Evolutionary conservation across 1,284 basidiomycete genomes (phyloP).

Genomic region (Rhodotorula sp.): DNA sequence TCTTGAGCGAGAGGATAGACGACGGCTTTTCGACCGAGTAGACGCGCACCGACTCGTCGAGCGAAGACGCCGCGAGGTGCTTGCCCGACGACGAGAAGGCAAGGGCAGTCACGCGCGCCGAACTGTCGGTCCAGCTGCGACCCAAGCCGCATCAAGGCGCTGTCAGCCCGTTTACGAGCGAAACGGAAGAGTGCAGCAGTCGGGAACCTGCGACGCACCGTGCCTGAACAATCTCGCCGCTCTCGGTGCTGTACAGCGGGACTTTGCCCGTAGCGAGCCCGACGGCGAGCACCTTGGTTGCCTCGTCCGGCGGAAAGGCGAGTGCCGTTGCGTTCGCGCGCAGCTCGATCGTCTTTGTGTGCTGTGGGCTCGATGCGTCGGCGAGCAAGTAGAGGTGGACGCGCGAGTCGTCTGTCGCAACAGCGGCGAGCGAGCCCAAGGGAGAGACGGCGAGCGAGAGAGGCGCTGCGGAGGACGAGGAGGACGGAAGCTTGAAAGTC

Average conservation of each 20-base stretch:
- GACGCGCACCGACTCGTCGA: constrained; percentile 43
- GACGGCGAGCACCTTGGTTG: constrained; percentile 22
- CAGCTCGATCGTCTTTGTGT: constrained; percentile 53
- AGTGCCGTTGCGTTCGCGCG: constrained; percentile 72
- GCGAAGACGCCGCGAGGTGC: constrained; percentile 49
- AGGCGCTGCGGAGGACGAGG: constrained; percentile 59
- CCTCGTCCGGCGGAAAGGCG: constrained; percentile 76
- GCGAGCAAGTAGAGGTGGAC: constrained; percentile 61
- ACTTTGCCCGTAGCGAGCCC: constrained; percentile 39
- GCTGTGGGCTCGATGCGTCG: constrained; percentile 55
- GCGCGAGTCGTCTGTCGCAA: constrained; percentile 64
- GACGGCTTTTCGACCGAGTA: not conserved
- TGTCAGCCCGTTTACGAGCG: not conserved
- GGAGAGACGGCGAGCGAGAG: constrained; percentile 22
- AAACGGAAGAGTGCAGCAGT: too few relatives aligned
- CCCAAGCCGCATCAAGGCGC: constrained; percentile 18
- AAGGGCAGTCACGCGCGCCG: constrained; percentile 44
- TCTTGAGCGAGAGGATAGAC: constrained; percentile 12
- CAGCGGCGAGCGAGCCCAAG: constrained; percentile 17
- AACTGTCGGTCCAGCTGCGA: constrained; percentile 50
- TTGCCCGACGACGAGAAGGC: constrained; percentile 20
- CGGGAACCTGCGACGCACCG: not conserved
- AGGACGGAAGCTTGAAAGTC: constrained; percentile 45
- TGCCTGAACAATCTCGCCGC: constrained; percentile 10
- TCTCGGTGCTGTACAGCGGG: constrained; percentile 24